Evolutionary conservation across 108 stramenopile genomes (phyloP).

Genomic region (Skeletonema marinoi): DNA sequence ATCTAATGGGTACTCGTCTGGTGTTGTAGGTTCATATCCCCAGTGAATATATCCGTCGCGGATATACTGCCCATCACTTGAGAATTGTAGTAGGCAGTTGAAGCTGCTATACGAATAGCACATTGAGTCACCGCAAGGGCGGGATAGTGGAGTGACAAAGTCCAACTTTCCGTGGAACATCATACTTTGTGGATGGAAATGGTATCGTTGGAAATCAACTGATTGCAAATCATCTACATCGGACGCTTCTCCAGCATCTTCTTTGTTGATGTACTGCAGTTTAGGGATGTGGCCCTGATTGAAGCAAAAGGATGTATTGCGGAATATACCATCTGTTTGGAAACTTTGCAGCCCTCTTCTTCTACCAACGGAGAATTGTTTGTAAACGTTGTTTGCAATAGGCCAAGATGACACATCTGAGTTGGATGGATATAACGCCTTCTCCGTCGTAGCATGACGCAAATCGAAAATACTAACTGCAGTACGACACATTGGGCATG

Average conservation of each 20-base stretch:
- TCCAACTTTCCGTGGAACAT: constrained; percentile 55
- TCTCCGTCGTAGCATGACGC: background rate
- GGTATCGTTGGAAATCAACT: constrained; percentile 21
- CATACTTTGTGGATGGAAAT: constrained; percentile 55
- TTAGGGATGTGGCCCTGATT: background rate
- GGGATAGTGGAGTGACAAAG: background rate
- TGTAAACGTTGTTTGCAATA: constrained; percentile 1
- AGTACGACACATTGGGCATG: constrained; percentile 41
- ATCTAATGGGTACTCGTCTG: constrained; percentile 49
- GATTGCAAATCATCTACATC: background rate
- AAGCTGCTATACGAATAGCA: constrained; percentile 22
- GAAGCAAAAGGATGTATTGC: background rate
- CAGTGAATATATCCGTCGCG: constrained; percentile 48
- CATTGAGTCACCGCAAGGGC: background rate
- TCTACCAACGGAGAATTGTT: background rate
- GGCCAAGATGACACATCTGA: constrained; percentile 21
- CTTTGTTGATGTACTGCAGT: background rate
- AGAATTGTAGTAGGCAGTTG: constrained; percentile 58
- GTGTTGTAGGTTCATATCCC: constrained; percentile 5
- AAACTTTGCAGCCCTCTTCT: background rate
- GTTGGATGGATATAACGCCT: background rate
- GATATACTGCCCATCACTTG: constrained; percentile 52
- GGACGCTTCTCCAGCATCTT: background rate
- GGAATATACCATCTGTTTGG: background rate
- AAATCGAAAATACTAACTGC: constrained; percentile 32